Conservation (phyloP, 371 early-diverging fungal species). For the Vairimorpha apis region DNA sequence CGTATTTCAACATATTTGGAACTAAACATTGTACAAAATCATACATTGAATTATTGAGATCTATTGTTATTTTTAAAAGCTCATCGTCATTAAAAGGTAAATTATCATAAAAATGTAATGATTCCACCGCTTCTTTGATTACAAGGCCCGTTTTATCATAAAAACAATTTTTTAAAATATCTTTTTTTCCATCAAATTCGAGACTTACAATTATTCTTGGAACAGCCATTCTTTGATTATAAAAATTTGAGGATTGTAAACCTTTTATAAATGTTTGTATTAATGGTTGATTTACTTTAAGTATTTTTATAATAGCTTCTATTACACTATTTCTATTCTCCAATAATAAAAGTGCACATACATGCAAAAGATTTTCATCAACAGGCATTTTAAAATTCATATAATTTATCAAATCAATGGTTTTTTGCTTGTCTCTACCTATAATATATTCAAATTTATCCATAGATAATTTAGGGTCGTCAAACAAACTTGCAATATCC, state of each 20-base stretch:
- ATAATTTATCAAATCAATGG: background rate
- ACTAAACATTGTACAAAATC: slow-evolving; percentile 29
- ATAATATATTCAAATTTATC: slow-evolving; percentile 16
- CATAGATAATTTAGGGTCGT: background rate
- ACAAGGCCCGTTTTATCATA: slow-evolving; percentile 14
- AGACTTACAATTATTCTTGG: slow-evolving; percentile 8
- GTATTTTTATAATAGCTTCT: slow-evolving; percentile 14
- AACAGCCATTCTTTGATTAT: slow-evolving; percentile 25
- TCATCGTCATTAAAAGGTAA: slow-evolving; percentile 33
- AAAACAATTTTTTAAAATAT: slow-evolving; percentile 13
- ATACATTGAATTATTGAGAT: slow-evolving; percentile 6
- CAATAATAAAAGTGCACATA: slow-evolving; percentile 26
- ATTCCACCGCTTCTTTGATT: background rate
- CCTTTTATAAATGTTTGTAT: background rate
- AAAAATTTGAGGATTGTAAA: slow-evolving; percentile 21
- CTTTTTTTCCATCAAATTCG: slow-evolving; percentile 6
- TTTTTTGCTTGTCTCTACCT: slow-evolving; percentile 15
- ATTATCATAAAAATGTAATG: background rate
- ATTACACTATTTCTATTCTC: slow-evolving; percentile 14
- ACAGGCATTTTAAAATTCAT: background rate
- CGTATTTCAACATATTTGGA: slow-evolving; percentile 13
- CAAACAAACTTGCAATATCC: slow-evolving; percentile 1
- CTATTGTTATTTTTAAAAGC: slow-evolving; percentile 14
- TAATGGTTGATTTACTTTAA: background rate
- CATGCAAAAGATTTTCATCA: background rate